Base-by-base conservation (phyloP, 2,329 filamentous ascomycete genomes). In the Sarocladium kiliense region DNA sequence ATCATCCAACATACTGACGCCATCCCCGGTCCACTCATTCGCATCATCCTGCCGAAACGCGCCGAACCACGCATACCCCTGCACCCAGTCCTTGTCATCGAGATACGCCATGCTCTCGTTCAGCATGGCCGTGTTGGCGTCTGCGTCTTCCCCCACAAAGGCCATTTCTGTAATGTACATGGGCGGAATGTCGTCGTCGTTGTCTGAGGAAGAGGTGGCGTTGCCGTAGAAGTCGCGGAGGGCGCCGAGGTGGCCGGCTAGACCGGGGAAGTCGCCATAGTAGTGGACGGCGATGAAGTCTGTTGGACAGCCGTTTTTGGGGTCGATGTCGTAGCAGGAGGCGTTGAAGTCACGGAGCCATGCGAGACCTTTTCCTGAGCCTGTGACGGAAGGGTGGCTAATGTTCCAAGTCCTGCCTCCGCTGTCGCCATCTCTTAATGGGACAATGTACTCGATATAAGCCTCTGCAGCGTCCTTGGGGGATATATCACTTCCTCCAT, bases 131-230 rank as follows among this genome's bases (percentile, higher is more conserved):
- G 70, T 54, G 1, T 70, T 74, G 1, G 62, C 64, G 2, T 69
- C 67, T 2, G 65, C 62, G n/a, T 65, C 60, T 12, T 58, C 63
- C 55, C 73, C 62, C 1, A 71, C 67, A 1, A 75, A 58, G 2
- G 68, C 73, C 61, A 75, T 64, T 53, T 75, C 73, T 0, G 70
- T 74, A 49, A 75, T 61, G 72, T 72, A 75, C 45, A 69, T 66
- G 1, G 62, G 62, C 1, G 59, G 55, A 0, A 60, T 59, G 27
- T 61, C 55, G 1, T 26, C 21, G n/a, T 55, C 26, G 34, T 14
- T 18, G 34, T 39, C 26, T n/a, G n/a, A n/a, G n/a, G n/a, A n/a
- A n/a, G n/a, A n/a, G 23, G 34, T 26, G 23, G 4, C 36, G 32
- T 53, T 53, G 5, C 32, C 32, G 60, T 75, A 75, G 44, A 71